phyloP scores from a whole-genome alignment of 495 filamentous ascomycete species.

The Penicillium crystallinum region DNA sequence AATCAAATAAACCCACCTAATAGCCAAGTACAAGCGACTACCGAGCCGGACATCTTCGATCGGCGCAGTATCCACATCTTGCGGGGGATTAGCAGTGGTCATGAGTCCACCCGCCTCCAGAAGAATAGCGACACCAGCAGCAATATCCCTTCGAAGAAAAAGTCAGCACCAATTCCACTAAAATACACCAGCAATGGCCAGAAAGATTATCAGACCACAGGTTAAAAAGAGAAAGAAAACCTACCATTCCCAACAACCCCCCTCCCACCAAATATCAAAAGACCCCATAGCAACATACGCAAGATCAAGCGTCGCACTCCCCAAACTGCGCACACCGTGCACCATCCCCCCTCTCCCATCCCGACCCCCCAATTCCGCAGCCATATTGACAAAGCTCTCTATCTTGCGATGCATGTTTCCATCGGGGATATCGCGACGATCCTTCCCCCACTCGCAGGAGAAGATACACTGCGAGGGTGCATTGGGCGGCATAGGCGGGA shows the following conservation, averaged over 20 bases:
- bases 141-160: constrained; percentile 42
- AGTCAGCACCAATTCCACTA: constrained; percentile 1
- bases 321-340: constrained; percentile 54
- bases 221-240: constrained; percentile 10
- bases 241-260: constrained; percentile 55
- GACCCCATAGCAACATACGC: constrained; percentile 54
- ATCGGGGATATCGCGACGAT: constrained; percentile 54
- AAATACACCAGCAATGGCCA: neutral
- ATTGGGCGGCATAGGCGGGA: constrained; percentile 54
- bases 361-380: constrained; percentile 52
- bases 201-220: neutral
- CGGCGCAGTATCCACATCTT: constrained; percentile 45
- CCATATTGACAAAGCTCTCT: constrained; percentile 67
- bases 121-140: constrained; percentile 52
- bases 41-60: constrained; percentile 56
- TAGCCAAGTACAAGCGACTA: constrained; percentile 60
- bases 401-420: constrained; percentile 63
- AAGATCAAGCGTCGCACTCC: constrained; percentile 54
- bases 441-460: constrained; percentile 69
- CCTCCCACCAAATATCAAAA: constrained; percentile 57
- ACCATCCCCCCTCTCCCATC: constrained; percentile 61
- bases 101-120: constrained; percentile 58
- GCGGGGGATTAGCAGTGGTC: constrained; percentile 61
- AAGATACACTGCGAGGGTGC: constrained; percentile 64
- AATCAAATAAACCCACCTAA: constrained; percentile 39